Evolutionary conservation across 345 rosid species (phyloP).

Genomic region (Linum trigynum): DNA sequence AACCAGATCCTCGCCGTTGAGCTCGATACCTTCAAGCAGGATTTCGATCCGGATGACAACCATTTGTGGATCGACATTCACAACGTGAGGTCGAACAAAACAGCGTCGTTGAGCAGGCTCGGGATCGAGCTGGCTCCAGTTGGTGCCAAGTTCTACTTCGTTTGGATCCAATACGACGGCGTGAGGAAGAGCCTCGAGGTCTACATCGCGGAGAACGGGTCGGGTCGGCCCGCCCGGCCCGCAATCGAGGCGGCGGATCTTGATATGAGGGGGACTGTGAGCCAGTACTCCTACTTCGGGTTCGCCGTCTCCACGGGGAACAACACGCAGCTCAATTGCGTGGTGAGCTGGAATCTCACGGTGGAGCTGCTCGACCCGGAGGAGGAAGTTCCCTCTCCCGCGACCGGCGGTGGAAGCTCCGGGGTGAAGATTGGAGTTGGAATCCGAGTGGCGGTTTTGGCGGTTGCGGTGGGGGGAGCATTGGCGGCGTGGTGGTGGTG

Average conservation of each 20-base stretch:
- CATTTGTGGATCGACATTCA: constrained; percentile 46
- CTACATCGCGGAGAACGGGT: constrained; percentile 28
- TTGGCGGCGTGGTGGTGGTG: constrained; percentile 7
- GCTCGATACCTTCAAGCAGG: constrained; percentile 39
- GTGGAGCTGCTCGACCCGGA: constrained; percentile 25
- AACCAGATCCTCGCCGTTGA: constrained; percentile 43
- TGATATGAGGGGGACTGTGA: constrained; percentile 28
- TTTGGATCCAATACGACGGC: constrained; percentile 49
- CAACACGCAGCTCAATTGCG: constrained; percentile 34
- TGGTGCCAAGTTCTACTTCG: constrained; percentile 17
- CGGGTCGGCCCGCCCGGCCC: constrained; percentile 22
- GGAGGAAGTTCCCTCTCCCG: background rate
- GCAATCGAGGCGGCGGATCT: constrained; percentile 21
- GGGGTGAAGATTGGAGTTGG: constrained; percentile 20
- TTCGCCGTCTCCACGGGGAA: constrained; percentile 49
- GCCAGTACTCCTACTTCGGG: constrained; percentile 36
- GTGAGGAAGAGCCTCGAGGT: constrained; percentile 20
- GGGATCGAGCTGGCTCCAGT: constrained; percentile 17
- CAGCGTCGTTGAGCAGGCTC: constrained; percentile 12
- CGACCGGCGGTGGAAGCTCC: background rate
- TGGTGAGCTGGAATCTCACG: constrained; percentile 45
- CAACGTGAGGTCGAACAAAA: constrained; percentile 19
- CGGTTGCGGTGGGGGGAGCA: constrained; percentile 8
- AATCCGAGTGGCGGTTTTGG: constrained; percentile 19
- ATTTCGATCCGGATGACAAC: constrained; percentile 37